Percentiles rank a stretch among this genome's conserved stretches.
These are phyloP conservation scores for Erodium moschatum DNA, from an alignment of 441 rosid genomes.

Conservation along the genomic window DNA sequence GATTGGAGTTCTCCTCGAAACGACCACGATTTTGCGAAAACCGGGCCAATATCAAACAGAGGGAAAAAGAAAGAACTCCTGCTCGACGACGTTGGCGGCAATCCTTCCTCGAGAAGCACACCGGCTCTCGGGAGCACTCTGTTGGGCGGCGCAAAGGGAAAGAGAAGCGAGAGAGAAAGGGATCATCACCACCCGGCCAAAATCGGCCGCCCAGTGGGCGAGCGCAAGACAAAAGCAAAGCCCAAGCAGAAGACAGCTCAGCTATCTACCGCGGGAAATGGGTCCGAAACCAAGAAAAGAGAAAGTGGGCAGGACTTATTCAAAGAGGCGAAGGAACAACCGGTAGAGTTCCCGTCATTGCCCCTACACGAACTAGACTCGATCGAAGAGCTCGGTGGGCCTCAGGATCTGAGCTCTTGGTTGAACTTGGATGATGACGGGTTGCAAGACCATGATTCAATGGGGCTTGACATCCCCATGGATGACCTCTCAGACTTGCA, in stretches of 20 bases:
- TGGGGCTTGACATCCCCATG: constrained; percentile 43
- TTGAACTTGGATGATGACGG: constrained; percentile 45
- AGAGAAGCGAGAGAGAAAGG: constrained; percentile 54
- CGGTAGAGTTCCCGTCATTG: too few relatives aligned
- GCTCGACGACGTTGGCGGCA: constrained; percentile 39
- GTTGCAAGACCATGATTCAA: constrained; percentile 37
- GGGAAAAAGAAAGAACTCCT: constrained; percentile 48
- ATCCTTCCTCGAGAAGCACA: too few relatives aligned
- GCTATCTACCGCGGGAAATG: constrained; percentile 35
- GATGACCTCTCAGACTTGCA: constrained; percentile 44
- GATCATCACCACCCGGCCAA: constrained; percentile 32
- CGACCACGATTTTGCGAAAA: constrained; percentile 32
- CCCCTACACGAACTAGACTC: constrained; percentile 34
- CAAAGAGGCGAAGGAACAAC: constrained; percentile 16
- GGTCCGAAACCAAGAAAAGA: constrained; percentile 28
- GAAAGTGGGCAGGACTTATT: constrained; percentile 23
- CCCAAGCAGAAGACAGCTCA: constrained; percentile 46
- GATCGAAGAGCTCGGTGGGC: constrained; percentile 23
- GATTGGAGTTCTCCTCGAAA: constrained; percentile 21
- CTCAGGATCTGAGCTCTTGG: constrained; percentile 35
- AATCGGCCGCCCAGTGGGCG: constrained; percentile 31
- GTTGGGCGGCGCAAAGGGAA: constrained; percentile 37
- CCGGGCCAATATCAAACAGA: constrained; percentile 33
- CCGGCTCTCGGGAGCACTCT: too few relatives aligned
- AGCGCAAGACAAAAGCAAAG: constrained; percentile 48